Conservation (phyloP, 768 basidiomycete species). For the Suillus cothurnatus region DNA sequence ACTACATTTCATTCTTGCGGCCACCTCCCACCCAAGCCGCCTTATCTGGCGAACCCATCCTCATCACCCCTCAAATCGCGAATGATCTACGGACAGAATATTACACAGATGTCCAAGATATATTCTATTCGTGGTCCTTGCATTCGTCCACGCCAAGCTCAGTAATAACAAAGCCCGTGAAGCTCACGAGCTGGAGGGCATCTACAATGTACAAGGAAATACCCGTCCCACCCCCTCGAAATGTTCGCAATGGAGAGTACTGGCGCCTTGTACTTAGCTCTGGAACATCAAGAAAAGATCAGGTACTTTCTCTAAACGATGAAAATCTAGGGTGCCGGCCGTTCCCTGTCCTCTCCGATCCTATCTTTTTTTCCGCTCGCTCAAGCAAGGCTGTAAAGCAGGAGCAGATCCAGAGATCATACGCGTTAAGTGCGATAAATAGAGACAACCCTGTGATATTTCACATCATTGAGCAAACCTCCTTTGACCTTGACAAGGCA, state of each 20-base stretch:
- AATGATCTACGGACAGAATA: constrained; percentile 90
- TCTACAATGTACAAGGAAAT: constrained; percentile 77
- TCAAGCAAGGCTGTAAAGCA: constrained; percentile 52
- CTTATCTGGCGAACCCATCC: constrained; percentile 42
- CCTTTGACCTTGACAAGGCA: constrained; percentile 94
- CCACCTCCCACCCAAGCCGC: constrained; percentile 68
- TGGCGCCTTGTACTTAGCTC: constrained; percentile 70
- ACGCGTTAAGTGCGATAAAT: constrained; percentile 36
- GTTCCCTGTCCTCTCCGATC: constrained; percentile 71
- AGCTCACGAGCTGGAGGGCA: constrained; percentile 75
- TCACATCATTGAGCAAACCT: constrained; percentile 74
- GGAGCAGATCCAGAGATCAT: constrained; percentile 64
- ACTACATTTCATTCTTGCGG: constrained; percentile 87
- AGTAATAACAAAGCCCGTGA: constrained; percentile 45
- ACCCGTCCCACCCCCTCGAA: constrained; percentile 61
- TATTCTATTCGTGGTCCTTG: constrained; percentile 69
- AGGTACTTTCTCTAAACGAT: constrained; percentile 45
- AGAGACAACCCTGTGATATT: constrained; percentile 36
- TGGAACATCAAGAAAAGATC: constrained; percentile 28
- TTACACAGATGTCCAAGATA: constrained; percentile 54
- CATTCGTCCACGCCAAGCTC: constrained; percentile 24
- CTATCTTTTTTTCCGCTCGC: constrained; percentile 48
- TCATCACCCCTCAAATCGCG: constrained; percentile 81
- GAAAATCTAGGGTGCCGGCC: constrained; percentile 45
- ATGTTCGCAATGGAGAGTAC: constrained; percentile 50